A percentile compares a stretch with the other conserved stretches of the same genome.
phyloP scores from a whole-genome alignment of 2,329 filamentous ascomycete species.

The Monosporascus sp. region DNA sequence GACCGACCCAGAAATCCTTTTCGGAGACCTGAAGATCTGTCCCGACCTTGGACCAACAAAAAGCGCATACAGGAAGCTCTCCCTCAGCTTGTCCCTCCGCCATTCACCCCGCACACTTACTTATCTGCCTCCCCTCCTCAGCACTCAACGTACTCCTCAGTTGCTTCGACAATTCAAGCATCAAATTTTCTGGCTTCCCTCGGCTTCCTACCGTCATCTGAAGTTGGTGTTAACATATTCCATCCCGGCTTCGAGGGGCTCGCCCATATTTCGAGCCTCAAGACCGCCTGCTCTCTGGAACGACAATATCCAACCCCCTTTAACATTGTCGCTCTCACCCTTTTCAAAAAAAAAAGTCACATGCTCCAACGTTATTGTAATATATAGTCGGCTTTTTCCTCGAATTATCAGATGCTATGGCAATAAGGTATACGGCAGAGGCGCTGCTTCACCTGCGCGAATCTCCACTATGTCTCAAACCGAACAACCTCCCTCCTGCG shows the following conservation, averaged over 20 bases:
- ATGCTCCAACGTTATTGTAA: background rate
- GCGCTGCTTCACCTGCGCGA: conserved; percentile 69
- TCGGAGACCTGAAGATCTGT: no score
- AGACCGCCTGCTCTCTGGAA: background rate
- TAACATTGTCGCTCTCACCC: background rate
- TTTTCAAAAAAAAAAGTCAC: background rate
- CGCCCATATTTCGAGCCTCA: background rate
- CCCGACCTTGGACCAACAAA: no score
- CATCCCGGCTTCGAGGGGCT: background rate
- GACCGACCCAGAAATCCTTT: no score
- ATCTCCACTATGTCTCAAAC: conserved; percentile 80
- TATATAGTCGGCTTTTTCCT: background rate
- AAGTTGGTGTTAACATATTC: background rate
- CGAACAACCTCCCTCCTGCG: conserved; percentile 69
- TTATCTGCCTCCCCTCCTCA: no score
- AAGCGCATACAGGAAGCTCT: no score
- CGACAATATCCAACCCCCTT: background rate
- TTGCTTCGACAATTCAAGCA: no score
- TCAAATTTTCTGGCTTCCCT: background rate
- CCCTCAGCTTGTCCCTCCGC: no score
- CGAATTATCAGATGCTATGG: conserved; percentile 35
- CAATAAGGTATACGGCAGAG: conserved; percentile 67
- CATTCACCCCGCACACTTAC: no score
- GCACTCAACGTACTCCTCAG: no score
- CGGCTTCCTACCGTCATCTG: background rate